Conservation (phyloP, 2,329 filamentous ascomycete species). For the Elsinoe batatas region DNA sequence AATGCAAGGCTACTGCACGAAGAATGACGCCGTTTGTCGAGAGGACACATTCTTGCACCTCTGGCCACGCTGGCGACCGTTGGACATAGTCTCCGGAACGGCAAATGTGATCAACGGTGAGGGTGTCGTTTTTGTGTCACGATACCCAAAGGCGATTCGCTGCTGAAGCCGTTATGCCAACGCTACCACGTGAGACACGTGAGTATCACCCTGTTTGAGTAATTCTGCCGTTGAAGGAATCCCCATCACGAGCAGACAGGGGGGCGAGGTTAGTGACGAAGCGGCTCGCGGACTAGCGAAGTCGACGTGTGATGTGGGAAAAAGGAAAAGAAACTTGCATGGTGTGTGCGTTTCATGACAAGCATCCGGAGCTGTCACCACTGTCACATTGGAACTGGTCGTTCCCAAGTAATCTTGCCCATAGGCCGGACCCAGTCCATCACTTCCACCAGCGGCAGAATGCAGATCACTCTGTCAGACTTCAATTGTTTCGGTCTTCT, state of each 20-base stretch:
- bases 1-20: conserved; percentile 9
- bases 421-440: too few relatives aligned
- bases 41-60: neutral
- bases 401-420: neutral
- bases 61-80: neutral
- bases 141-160: conserved; percentile 1
- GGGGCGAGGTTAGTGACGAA: neutral
- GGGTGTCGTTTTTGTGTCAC: conserved; percentile 11
- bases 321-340: neutral
- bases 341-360: neutral
- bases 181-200: conserved; percentile 13
- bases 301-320: neutral
- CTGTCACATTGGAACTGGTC: neutral
- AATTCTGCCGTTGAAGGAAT: conserved; percentile 20
- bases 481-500: too few relatives aligned
- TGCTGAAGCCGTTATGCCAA: conserved; percentile 3
- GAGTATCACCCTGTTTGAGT: conserved; percentile 2
- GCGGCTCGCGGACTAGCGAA: conserved; percentile 2
- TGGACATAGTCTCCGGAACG: conserved; percentile 6
- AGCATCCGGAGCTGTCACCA: neutral
- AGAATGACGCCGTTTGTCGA: conserved; percentile 3
- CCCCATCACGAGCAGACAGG: neutral
- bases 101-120: conserved; percentile 22
- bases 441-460: too few relatives aligned
- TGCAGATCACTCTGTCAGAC: too few relatives aligned